Evolutionary conservation across 352 stramenopile genomes (phyloP), one percentile per base, ranked within the genome.

Genomic region (Peronosclerospora sorghi): DNA sequence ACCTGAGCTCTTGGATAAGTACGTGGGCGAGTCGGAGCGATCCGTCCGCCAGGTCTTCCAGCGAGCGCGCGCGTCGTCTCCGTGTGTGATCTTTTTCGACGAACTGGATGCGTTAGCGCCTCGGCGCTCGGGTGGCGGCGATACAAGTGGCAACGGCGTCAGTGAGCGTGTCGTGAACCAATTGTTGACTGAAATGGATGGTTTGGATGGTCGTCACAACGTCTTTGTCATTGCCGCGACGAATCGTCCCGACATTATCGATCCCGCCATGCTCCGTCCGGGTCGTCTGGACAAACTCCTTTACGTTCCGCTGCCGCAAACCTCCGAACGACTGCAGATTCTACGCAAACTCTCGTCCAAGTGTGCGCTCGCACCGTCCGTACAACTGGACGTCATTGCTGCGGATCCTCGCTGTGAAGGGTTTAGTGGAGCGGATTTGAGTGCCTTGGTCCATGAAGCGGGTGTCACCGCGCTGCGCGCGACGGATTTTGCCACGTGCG

Each of bases 61-160:
- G 65, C 79, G 96, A 36, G 96, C 96, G n/a, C 72, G 95, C 1
- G 93, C 92, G 35, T 98, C 94, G 10, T 96, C 88, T 42, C 96
- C 96, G 2, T 99, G 96, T 62, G 95, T 99, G n/a, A 89, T 99
- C 10, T 99, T 99, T 68, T 99, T 99, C 45, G 96, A 99, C 48
- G 96, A 99, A 65, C 73, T 99, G 17, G 96, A 99, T 64, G 95
- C 94, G 23, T 62, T 99, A 12, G 97, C 87, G 49, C 96, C 96
- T 7, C 87, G 92, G 28, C 73, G 95, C 8, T 93, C 87, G 0
- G 84, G 72, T 20, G 60, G 59, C 35, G 56, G 69, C 9, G 75
- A 91, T 44, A 39, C 35, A 39, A 68, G 72, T 41, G 76, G 75
- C 41, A 95, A 96, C 52, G 84, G 85, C 26, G 86, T 98, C 10